Base-by-base conservation (phyloP, 805 yeast species). In the Ogataea naganishii region DNA sequence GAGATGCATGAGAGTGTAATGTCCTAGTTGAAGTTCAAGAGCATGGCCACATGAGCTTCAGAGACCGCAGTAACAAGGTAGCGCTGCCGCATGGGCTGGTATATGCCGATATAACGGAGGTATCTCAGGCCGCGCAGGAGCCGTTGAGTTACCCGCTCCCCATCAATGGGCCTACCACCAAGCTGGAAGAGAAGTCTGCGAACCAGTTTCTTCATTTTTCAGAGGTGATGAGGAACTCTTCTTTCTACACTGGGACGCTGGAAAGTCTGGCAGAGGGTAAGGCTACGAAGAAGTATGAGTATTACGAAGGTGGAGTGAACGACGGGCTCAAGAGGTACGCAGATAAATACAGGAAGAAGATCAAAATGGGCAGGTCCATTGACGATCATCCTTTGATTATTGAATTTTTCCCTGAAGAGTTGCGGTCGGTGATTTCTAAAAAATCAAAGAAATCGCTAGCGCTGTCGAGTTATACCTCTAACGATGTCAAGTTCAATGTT, bases 311-410 rank as follows among this genome's bases (percentile, higher is more conserved):
- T 13, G 64, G 58, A 24, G 51, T 63, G 3, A 63, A 64, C 32
- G 95, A 83, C 49, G 86, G 89, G 2, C 69, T 88, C 24, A 72
- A 77, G 47, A 66, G 96, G 44, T 84, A 84, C 49, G 75, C 94
- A 3, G 96, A 88, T 53, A 66, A 65, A 49, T 88, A 82, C 54
- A 61, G 78, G 39, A 79, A 79, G 49, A 75, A 73, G 43, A 69
- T 82, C 33, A 74, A 70, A 44, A 69, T 78, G 11, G 84, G 85
- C 1, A 67, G 78, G 30, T 75, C 88, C 2, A 69, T 80, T 7
- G 80, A 76, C 37, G 86, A 80, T 31, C 86, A 81, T 56, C 94
- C 94, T 2, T 83, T 77, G 49, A 68, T 69, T 33, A 45, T 73
- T 7, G 74, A 71, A 32, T 66, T 82, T 39, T 80, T 85, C 47